Evolutionary conservation across 2,329 filamentous ascomycete genomes (phyloP), one percentile per base, ranked within the genome.

Genomic region (Cladosporium sp.): DNA sequence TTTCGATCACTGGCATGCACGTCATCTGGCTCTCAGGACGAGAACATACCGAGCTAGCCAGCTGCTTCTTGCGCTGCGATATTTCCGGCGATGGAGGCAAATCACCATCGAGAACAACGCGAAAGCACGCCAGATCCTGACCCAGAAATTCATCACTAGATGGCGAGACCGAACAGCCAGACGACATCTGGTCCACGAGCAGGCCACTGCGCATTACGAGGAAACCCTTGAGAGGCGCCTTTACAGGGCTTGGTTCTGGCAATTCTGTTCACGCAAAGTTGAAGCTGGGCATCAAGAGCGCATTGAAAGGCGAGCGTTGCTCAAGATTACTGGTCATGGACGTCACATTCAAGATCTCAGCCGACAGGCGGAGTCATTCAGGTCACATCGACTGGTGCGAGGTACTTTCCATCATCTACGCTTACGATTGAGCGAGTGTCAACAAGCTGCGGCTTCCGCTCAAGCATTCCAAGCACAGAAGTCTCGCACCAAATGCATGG

Each of bases 21-120:
- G 34, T 27, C 48, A 50, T 24, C 27, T 43, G 34, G 32, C 20
- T 2, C 15, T 27, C 2, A 50, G 38, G 15, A 20, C 22, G 6
- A 38, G 39, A n/a, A 38, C 34, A 4, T 19, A 19, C 17, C 11
- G 41, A 15, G 40, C 41, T 12, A 50, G 40, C 22, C 20, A 38
- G 13, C 11, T 50, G 40, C 19, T 91, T 53, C 70, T 93, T 48
- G 77, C 84, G 50, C 81, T 80, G 11, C 80, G 80, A 50, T 84
- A 83, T 54, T 89, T 88, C 66, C 80, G 80, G 52, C 81, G 81
- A 7, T 89, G 86, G 86, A 76, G 79, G 20, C 76, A 82, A 52
- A 80, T 87, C 49, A 85, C 83, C 0, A 73, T 75, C 1, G 74
- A 81, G 43, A 83, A 86, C 56, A 77, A 82, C 38, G 60, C 71